Evolutionary conservation across 345 rosid species (phyloP).

Genomic region (Conringia planisiliqua): DNA sequence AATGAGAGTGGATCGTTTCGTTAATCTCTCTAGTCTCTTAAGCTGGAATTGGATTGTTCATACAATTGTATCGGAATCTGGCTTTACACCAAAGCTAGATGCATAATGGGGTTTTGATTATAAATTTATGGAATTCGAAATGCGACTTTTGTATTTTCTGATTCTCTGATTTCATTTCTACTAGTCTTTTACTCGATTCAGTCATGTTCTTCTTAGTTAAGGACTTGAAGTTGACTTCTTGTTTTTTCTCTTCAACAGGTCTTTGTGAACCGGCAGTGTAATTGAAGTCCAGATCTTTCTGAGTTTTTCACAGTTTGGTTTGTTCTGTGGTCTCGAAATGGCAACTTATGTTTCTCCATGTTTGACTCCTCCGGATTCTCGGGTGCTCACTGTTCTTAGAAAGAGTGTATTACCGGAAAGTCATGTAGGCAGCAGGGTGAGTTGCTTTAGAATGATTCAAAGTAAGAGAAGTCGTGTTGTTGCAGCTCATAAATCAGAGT

Average conservation of each 20-base stretch:
- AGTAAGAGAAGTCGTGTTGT: constrained; percentile 30
- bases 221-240: constrained; percentile 15
- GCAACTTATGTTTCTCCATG: constrained; percentile 49
- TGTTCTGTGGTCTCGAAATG: constrained; percentile 38
- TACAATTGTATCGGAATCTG: not conserved
- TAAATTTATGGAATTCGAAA: not conserved
- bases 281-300: not conserved
- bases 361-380: constrained; percentile 48
- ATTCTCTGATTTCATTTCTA: too few species aligned
- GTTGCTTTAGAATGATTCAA: constrained; percentile 38
- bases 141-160: too few species aligned
- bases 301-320: not conserved
- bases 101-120: not conserved
- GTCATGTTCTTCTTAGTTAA: not conserved
- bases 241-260: constrained; percentile 4
- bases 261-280: not conserved
- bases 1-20: not conserved
- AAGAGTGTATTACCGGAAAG: constrained; percentile 46
- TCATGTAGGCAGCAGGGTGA: constrained; percentile 38
- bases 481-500: constrained; percentile 34
- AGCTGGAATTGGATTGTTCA: not conserved
- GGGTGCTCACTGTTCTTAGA: constrained; percentile 51
- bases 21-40: not conserved
- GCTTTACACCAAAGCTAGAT: not conserved
- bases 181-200: not conserved